phyloP scores from a whole-genome alignment of 2,329 filamentous ascomycete species.

The Xylariomycetidae sp. region DNA sequence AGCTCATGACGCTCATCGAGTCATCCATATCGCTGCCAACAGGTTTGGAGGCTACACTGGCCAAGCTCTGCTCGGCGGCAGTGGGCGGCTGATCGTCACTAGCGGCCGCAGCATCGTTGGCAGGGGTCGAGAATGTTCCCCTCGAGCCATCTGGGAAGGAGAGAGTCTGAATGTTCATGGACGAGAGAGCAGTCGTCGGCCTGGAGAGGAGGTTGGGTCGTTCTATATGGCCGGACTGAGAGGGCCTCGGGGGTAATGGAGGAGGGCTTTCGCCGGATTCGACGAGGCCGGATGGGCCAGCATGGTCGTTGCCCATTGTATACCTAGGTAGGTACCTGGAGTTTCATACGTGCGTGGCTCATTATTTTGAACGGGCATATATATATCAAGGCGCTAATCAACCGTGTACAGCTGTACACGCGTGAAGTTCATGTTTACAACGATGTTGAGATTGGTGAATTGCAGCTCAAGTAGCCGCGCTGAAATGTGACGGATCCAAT shows the following conservation, averaged over 20 bases:
- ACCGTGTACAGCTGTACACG: too few relatives aligned
- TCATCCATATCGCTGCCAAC: slow-evolving; percentile 50
- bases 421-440: too few relatives aligned
- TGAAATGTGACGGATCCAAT: too few relatives aligned
- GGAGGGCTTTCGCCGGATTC: slow-evolving; percentile 44
- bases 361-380: too few relatives aligned
- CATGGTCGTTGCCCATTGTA: slow-evolving; percentile 29
- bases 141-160: slow-evolving; percentile 66
- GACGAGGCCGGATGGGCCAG: slow-evolving; percentile 18
- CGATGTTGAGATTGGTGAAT: too few relatives aligned
- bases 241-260: slow-evolving; percentile 50
- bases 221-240: slow-evolving; percentile 19
- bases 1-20: slow-evolving; percentile 61
- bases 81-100: slow-evolving; percentile 29
- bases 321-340: slow-evolving; percentile 2
- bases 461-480: too few relatives aligned
- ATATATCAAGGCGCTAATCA: too few relatives aligned
- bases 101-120: slow-evolving; percentile 28
- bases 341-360: too few relatives aligned
- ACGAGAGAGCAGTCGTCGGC: slow-evolving; percentile 80
- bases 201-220: slow-evolving; percentile 48
- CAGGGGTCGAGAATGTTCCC: slow-evolving; percentile 51
- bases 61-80: slow-evolving; percentile 10
- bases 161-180: slow-evolving; percentile 74
- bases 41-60: slow-evolving; percentile 18